Conservation (phyloP, 768 basidiomycete genomes). For the Tylopilus sp. region DNA sequence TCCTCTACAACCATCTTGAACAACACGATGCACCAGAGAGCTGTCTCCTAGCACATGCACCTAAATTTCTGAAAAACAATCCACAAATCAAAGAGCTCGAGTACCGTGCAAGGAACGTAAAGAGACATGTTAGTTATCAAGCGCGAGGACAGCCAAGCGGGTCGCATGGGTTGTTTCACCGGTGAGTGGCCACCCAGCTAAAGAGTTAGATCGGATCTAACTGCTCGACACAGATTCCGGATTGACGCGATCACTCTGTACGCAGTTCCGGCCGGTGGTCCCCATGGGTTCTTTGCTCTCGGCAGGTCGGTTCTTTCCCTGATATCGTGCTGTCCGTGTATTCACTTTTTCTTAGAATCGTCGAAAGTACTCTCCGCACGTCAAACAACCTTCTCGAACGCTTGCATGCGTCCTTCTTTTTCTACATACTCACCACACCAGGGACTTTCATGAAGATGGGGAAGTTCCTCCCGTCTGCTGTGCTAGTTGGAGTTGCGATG, state of each 20-base stretch:
- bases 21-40: slow-evolving; percentile 37
- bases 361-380: slow-evolving; percentile 87
- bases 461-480: slow-evolving; percentile 81
- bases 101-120: slow-evolving; percentile 61
- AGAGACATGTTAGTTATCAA: slow-evolving; percentile 70
- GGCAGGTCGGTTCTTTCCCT: slow-evolving; percentile 62
- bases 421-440: slow-evolving; percentile 65
- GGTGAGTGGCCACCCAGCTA: slow-evolving; percentile 43
- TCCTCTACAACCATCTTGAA: slow-evolving; percentile 77
- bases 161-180: slow-evolving; percentile 86
- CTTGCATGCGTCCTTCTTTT: slow-evolving; percentile 96
- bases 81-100: slow-evolving; percentile 48
- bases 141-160: slow-evolving; percentile 80
- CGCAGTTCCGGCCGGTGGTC: slow-evolving; percentile 81
- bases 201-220: not conserved
- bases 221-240: slow-evolving; percentile 58
- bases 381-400: slow-evolving; percentile 94
- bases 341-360: slow-evolving; percentile 43
- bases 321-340: not conserved
- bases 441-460: slow-evolving; percentile 85
- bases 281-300: slow-evolving; percentile 92
- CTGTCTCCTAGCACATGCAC: slow-evolving; percentile 42
- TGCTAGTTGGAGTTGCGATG: slow-evolving; percentile 81
- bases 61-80: slow-evolving; percentile 39
- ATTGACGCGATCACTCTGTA: slow-evolving; percentile 94